Percentiles rank a stretch among this genome's conserved stretches.
Conservation (phyloP, 768 basidiomycete species). For the Leucosporidium yakuticum region DNA sequence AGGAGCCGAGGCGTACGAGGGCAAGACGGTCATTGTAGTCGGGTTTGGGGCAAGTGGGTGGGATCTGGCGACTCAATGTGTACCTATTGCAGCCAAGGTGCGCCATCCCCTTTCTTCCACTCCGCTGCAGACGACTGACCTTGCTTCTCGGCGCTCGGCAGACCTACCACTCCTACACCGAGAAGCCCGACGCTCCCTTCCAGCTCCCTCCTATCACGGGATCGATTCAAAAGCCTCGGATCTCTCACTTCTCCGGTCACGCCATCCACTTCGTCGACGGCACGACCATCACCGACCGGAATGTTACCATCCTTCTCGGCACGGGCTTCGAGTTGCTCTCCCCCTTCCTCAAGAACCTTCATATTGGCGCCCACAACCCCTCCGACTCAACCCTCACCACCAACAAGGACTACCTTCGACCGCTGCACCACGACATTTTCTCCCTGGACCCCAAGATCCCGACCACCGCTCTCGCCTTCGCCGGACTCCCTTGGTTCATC, state of each 20-base stretch:
- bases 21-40: neutral
- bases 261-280: slow-evolving; percentile 1
- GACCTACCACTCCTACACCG: slow-evolving; percentile 1
- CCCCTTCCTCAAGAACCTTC: neutral
- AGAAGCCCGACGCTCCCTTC: neutral
- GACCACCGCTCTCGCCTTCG: neutral
- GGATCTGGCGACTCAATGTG: neutral
- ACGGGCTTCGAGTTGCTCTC: neutral
- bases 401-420: neutral
- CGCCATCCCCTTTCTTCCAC: neutral
- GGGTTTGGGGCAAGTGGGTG: neutral
- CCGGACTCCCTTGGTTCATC: neutral
- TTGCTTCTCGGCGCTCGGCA: neutral
- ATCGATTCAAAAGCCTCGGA: neutral
- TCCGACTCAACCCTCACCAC: neutral
- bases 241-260: neutral
- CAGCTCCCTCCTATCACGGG: neutral
- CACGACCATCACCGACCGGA: neutral
- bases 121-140: neutral
- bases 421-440: slow-evolving; percentile 1
- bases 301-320: neutral
- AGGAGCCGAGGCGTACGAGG: neutral
- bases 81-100: neutral
- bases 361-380: neutral
- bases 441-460: neutral